phyloP scores from a whole-genome alignment of 192 early-diverging fungal genomes.

The Coemansia sp. region DNA sequence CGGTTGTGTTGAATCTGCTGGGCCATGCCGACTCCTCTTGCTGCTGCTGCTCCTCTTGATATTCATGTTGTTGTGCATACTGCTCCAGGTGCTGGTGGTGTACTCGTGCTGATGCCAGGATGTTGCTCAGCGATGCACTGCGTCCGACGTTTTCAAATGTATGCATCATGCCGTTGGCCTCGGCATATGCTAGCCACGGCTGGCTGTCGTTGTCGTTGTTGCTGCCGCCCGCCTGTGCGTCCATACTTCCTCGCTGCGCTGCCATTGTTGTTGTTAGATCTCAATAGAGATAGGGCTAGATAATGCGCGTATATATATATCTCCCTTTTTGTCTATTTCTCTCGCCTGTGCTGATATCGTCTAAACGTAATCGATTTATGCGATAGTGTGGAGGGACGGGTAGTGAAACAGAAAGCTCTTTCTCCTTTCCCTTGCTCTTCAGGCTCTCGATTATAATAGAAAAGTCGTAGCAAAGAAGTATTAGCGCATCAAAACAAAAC shows the following conservation, averaged over 20 bases:
- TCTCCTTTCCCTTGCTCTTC: not conserved
- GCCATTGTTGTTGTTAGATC: conserved; percentile 17
- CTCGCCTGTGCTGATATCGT: not conserved
- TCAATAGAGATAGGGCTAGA: not conserved
- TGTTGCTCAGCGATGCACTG: conserved; percentile 37
- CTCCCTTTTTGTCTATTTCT: not conserved
- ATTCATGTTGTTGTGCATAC: conserved; percentile 5
- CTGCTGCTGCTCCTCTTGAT: conserved; percentile 17
- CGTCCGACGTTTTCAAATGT: conserved; percentile 53
- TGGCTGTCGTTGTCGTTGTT: conserved; percentile 21
- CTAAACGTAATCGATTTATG: not conserved
- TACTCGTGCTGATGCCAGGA: conserved; percentile 15
- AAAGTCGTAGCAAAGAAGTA: not conserved
- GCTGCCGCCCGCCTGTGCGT: conserved; percentile 16
- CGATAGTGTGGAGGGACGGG: conserved; percentile 1
- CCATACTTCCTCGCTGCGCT: conserved; percentile 29
- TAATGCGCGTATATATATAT: not conserved
- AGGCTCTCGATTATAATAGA: not conserved
- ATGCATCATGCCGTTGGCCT: conserved; percentile 53
- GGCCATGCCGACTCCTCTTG: conserved; percentile 14
- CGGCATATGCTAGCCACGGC: conserved; percentile 52
- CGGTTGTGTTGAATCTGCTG: conserved; percentile 5
- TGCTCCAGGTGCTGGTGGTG: conserved; percentile 20
- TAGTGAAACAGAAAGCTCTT: not conserved
- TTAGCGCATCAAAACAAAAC: not conserved